Base-by-base conservation (phyloP, 441 rosid genomes). In the Erodium texanum region DNA sequence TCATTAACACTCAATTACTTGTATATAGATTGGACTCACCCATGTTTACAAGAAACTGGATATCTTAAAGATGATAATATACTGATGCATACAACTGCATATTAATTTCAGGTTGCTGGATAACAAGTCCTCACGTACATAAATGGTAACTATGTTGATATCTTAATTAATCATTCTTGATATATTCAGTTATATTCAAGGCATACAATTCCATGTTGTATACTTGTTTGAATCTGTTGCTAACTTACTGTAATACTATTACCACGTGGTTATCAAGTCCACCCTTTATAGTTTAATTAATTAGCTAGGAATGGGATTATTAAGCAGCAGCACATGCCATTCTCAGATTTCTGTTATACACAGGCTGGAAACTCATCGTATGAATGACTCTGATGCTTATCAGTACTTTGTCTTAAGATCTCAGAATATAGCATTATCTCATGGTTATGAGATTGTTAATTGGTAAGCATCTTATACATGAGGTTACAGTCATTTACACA, bases 51-150 rank as follows among this genome's bases (percentile, higher is more conserved):
- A n/a, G 16, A 38, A 69, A 22, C 63, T 41, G 38, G 19, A 66
- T 73, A 48, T 14, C 77, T 64, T 52, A 52, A 59, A 2, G 11
- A 8, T 59, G 29, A 59, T 59, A 59, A 16, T 52, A 3, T 52
- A 16, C 22, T 52, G 59, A 61, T 19, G 36, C 18, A 24, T 56
- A 24, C 6, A 12, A 73, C 65, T 77, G 58, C 52, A 7, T 45
- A 52, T 62, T 81, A 36, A n/a, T 71, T 78, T 78, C 81, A 89
- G 92, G 78, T 77, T 87, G 95, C 75, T 89, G 95, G 95, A 72
- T 76, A 66, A 20, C 63, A 50, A 83, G 87, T 15, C 81, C 90
- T 1, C 85, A 32, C 27, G 79, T 85, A 68, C 48, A 66, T 11
- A 76, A 84, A 59, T 87, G 90, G 95, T 86, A 85, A 73, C 68